A percentile compares a stretch with the other conserved stretches of the same genome.
Conservation (phyloP, 371 early-diverging fungal genomes). For the Haplosporangium sp. region DNA sequence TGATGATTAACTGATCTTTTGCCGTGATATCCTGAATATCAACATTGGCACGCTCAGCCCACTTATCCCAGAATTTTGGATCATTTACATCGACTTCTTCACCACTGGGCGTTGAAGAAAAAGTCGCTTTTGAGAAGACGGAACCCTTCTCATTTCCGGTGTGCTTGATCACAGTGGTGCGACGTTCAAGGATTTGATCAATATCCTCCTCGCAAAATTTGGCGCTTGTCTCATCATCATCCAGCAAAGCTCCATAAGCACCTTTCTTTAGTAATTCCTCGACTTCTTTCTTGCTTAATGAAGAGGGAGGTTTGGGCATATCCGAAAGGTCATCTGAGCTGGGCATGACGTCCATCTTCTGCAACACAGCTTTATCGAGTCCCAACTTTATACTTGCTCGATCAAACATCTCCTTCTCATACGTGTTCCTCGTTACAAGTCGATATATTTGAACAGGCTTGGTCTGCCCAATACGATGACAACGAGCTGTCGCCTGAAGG, state of each 20-base stretch:
- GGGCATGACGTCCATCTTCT: slow-evolving; percentile 73
- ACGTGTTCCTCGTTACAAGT: slow-evolving; percentile 91
- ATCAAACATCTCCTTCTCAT: slow-evolving; percentile 98
- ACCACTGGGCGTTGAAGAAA: slow-evolving; percentile 72
- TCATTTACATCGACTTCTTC: slow-evolving; percentile 91
- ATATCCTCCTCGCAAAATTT: slow-evolving; percentile 97
- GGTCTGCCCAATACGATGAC: slow-evolving; percentile 97
- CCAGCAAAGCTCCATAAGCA: slow-evolving; percentile 91
- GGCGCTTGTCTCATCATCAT: slow-evolving; percentile 82
- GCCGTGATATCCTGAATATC: slow-evolving; percentile 68
- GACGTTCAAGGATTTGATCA: slow-evolving; percentile 93
- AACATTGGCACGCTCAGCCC: slow-evolving; percentile 86
- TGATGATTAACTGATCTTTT: slow-evolving; percentile 72
- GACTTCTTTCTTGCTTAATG: slow-evolving; percentile 81
- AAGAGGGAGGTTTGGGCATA: slow-evolving; percentile 49
- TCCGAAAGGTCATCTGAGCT: slow-evolving; percentile 57
- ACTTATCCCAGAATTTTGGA: slow-evolving; percentile 98
- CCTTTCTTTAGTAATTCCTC: slow-evolving; percentile 93
- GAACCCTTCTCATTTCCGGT: slow-evolving; percentile 81
- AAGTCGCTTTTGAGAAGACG: slow-evolving; percentile 96
- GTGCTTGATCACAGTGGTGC: slow-evolving; percentile 91
- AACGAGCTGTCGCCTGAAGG: slow-evolving; percentile 94
- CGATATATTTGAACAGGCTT: slow-evolving; percentile 91
- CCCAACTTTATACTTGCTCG: slow-evolving; percentile 94
- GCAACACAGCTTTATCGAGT: slow-evolving; percentile 91